phyloP scores from a whole-genome alignment of 2,329 filamentous ascomycete genomes.

The Boeremia exigua region DNA sequence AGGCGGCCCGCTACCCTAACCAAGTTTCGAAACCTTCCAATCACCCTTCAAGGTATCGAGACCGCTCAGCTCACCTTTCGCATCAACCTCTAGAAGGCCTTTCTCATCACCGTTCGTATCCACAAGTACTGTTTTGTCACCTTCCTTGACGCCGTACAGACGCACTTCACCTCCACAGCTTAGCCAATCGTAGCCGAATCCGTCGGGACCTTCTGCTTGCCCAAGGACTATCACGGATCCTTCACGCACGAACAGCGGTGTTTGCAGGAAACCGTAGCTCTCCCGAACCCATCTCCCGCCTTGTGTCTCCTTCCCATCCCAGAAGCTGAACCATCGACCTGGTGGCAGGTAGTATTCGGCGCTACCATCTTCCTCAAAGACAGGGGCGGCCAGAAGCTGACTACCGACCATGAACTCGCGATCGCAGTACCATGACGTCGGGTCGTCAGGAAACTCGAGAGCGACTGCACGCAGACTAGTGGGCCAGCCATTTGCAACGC shows the following conservation, averaged over 20 bases:
- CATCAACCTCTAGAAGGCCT: constrained; percentile 37
- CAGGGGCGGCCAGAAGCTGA: constrained; percentile 67
- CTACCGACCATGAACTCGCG: constrained; percentile 77
- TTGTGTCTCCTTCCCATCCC: constrained; percentile 50
- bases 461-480: constrained; percentile 68
- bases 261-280: constrained; percentile 48
- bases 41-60: constrained; percentile 40
- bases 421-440: constrained; percentile 71
- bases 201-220: constrained; percentile 45
- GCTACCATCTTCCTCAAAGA: constrained; percentile 67
- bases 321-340: constrained; percentile 60
- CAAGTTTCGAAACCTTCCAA: constrained; percentile 42
- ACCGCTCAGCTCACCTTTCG: constrained; percentile 38
- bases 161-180: constrained; percentile 46
- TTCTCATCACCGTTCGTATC: constrained; percentile 41
- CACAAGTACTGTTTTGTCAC: constrained; percentile 45
- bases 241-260: constrained; percentile 51
- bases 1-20: constrained; percentile 21
- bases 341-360: constrained; percentile 70
- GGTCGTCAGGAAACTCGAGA: constrained; percentile 73
- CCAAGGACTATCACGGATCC: constrained; percentile 51
- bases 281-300: constrained; percentile 55
- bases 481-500: constrained; percentile 62
- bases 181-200: constrained; percentile 52
- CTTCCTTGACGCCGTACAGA: constrained; percentile 46